These are phyloP conservation scores for Cyclocybe aegerita DNA, from an alignment of 768 basidiomycete genomes.

Conservation along the genomic window DNA sequence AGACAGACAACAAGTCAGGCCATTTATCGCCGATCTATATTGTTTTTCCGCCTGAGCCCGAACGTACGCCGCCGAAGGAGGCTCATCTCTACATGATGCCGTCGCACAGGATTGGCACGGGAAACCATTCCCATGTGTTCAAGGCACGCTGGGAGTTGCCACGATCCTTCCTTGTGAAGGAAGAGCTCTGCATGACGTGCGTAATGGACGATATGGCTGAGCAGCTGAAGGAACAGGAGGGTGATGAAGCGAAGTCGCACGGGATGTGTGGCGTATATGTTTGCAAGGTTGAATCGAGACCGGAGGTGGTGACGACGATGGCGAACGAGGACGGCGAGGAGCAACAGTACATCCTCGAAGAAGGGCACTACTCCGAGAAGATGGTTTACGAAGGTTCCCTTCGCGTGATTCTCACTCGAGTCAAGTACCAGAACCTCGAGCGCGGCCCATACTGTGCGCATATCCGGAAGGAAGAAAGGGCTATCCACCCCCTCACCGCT, in stretches of 20 bases:
- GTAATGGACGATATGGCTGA: conserved; percentile 27
- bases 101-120: conserved; percentile 32
- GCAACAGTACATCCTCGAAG: conserved; percentile 4
- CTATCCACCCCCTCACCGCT: conserved; percentile 31
- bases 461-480: conserved; percentile 3
- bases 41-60: conserved; percentile 24
- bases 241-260: conserved; percentile 16
- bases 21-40: conserved; percentile 27
- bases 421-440: conserved; percentile 30
- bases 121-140: conserved; percentile 55
- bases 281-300: background rate
- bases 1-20: conserved; percentile 6
- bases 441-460: conserved; percentile 31
- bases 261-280: conserved; percentile 3
- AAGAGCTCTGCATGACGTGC: conserved; percentile 37
- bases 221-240: conserved; percentile 25
- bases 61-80: conserved; percentile 24
- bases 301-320: conserved; percentile 2
- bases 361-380: background rate
- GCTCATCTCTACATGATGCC: conserved; percentile 52
- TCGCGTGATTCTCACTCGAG: conserved; percentile 22
- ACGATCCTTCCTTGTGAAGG: conserved; percentile 32
- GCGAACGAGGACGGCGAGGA: conserved; percentile 5
- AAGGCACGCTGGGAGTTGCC: conserved; percentile 54
- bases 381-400: conserved; percentile 23